Conservation (phyloP, 73 alveolate species). For the Effrenium voratum region DNA sequence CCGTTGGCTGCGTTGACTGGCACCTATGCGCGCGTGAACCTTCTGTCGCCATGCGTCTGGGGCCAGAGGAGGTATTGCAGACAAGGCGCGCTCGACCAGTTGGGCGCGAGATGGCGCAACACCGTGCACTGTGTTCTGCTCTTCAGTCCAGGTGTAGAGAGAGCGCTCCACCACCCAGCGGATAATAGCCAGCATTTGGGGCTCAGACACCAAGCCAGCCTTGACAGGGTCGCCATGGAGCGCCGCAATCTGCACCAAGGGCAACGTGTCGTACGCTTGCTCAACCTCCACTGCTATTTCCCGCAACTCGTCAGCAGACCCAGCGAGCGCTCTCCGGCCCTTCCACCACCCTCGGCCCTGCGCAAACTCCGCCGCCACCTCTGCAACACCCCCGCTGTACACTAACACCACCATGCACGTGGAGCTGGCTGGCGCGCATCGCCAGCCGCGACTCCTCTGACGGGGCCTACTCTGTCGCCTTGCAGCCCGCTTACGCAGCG, state of each 20-base stretch:
- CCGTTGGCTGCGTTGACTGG: background rate
- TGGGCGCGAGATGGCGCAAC: conserved; percentile 31
- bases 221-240: no score
- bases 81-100: conserved; percentile 32
- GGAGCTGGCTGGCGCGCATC: no score
- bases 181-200: background rate
- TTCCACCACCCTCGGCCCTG: no score
- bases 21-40: background rate
- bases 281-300: no score
- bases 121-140: background rate
- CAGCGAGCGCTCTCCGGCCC: no score
- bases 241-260: background rate
- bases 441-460: no score
- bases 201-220: background rate
- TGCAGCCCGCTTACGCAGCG: no score
- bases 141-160: background rate
- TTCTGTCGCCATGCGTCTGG: background rate
- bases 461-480: no score
- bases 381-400: no score
- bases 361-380: no score
- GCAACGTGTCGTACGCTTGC: background rate
- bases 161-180: conserved; percentile 29
- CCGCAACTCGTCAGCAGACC: no score
- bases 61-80: background rate
- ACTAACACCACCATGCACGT: no score